phyloP scores from a whole-genome alignment of 768 basidiomycete genomes.

The Tulasnella sp. region DNA sequence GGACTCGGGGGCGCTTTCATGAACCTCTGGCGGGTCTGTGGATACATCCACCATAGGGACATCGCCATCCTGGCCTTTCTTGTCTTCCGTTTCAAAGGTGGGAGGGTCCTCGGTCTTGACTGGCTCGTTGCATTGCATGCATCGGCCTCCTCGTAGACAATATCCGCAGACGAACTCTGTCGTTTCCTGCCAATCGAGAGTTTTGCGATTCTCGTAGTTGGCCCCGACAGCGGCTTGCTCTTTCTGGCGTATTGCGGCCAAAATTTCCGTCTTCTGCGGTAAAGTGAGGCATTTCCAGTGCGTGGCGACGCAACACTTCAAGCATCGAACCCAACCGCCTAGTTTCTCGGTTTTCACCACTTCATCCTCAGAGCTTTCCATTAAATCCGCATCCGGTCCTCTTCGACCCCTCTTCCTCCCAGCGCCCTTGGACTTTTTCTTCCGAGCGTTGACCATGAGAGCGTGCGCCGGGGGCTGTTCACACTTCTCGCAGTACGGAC shows the following conservation, averaged over 20 bases:
- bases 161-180: constrained; percentile 80
- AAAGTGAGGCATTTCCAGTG: constrained; percentile 77
- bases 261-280: constrained; percentile 71
- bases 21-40: constrained; percentile 37
- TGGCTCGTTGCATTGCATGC: constrained; percentile 61
- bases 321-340: constrained; percentile 85
- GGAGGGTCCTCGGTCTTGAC: constrained; percentile 47
- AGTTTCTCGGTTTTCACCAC: constrained; percentile 53
- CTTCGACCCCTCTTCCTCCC: constrained; percentile 49
- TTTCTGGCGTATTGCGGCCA: constrained; percentile 58
- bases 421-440: constrained; percentile 45
- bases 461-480: constrained; percentile 61
- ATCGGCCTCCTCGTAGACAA: constrained; percentile 76
- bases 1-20: neutral
- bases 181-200: constrained; percentile 57
- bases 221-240: constrained; percentile 39
- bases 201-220: constrained; percentile 50
- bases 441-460: constrained; percentile 47
- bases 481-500: constrained; percentile 73
- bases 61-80: neutral
- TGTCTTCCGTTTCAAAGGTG: neutral
- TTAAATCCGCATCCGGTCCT: constrained; percentile 52
- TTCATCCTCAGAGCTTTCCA: constrained; percentile 60
- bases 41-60: neutral
- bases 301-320: constrained; percentile 73